Base-by-base conservation (phyloP, 805 yeast genomes). In the Lachancea waltii region DNA sequence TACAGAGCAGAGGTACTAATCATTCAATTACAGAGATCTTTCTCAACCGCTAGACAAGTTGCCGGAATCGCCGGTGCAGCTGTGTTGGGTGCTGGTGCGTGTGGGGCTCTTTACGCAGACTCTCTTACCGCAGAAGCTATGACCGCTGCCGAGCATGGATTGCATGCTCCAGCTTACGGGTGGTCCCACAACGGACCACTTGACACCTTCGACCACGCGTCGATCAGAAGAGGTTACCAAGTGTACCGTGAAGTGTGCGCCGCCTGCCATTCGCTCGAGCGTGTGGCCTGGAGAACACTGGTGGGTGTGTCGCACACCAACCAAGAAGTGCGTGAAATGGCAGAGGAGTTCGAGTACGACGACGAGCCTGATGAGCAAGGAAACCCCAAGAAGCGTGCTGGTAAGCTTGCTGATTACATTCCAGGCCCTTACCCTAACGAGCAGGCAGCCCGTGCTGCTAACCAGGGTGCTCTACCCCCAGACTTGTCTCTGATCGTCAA, bases 281-380 rank as follows among this genome's bases (percentile, higher is more conserved):
- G 95, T 73, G 82, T 92, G 51, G 95, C 97, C 30, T 92, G 98
- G 98, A 86, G 98, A 78, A 83, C 89, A 57, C 69, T 92, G 58
- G 96, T 92, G 50, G 98, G 94, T 66, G 98, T 92, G 30, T 83
- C 96, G 35, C 97, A 90, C 73, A 79, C 94, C 42, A 74, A 85
- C 56, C 57, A 77, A 48, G 98, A 92, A 69, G 96, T 81, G 54
- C 84, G 84, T 68, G 94, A 76, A 15, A 80, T 92, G 81, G 87
- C 94, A 51, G 97, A 85, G 68, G 95, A 87, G 69, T 84, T 84
- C 62, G 97, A 92, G 73, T 92, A 92, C 69, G 97, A 87, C 60
- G 97, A 89, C 63, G 98, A 92, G 70, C 95, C 95, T 65, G 97
- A 87, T 67, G 96, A 89, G 66, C 94, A 89, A 74, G 97, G 97